Conservation (phyloP, 495 filamentous ascomycete genomes). For the Penicillium herquei region DNA sequence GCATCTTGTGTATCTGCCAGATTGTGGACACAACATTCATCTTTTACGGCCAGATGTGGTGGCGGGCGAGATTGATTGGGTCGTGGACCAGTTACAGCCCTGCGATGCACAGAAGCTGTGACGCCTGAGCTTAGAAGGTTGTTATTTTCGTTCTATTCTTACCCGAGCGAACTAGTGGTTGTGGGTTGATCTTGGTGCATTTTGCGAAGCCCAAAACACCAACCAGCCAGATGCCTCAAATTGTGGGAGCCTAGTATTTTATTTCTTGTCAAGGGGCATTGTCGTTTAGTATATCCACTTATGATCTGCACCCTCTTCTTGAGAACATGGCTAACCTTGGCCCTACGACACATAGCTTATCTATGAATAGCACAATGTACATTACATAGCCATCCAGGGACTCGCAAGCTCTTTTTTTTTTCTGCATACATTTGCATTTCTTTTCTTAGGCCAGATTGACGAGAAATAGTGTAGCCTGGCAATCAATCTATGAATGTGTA, state of each 20-base stretch:
- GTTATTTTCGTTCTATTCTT: background rate
- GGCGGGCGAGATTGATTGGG: constrained; percentile 47
- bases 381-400: constrained; percentile 8
- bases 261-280: background rate
- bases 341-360: background rate
- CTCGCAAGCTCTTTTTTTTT: constrained; percentile 4
- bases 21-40: constrained; percentile 52
- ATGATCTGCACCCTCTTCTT: constrained; percentile 3
- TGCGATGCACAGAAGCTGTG: background rate
- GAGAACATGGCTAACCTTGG: background rate
- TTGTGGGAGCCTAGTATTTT: constrained; percentile 8
- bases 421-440: background rate
- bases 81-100: constrained; percentile 27
- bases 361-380: constrained; percentile 1
- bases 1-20: constrained; percentile 37
- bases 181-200: background rate
- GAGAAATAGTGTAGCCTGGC: background rate
- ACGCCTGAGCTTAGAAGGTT: background rate
- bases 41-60: constrained; percentile 47
- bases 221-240: background rate
- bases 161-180: background rate
- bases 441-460: background rate
- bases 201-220: background rate
- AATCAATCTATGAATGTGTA: background rate
- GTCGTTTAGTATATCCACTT: background rate